These are phyloP conservation scores for Blepharisma undulans DNA, from an alignment of 169 alveolate genomes.

Conservation along the genomic window DNA sequence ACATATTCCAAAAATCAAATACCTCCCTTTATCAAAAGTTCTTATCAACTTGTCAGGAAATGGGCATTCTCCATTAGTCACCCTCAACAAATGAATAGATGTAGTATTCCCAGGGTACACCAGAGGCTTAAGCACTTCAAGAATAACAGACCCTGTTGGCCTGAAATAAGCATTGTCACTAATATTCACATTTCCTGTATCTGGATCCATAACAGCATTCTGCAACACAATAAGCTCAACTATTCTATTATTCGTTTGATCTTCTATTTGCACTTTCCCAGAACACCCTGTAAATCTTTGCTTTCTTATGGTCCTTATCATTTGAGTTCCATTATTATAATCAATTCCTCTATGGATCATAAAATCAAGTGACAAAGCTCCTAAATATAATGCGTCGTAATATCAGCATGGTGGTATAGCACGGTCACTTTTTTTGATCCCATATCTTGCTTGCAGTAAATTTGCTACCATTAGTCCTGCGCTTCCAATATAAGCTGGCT, in stretches of 20 bases:
- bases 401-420: background rate
- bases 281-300: slow-evolving; percentile 1
- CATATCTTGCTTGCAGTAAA: background rate
- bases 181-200: background rate
- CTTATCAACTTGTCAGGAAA: slow-evolving; percentile 1
- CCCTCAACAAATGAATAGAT: background rate
- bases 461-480: background rate
- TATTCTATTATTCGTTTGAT: slow-evolving; percentile 8
- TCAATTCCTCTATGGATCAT: background rate
- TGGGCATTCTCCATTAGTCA: slow-evolving; percentile 1
- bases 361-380: background rate
- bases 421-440: background rate
- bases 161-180: background rate
- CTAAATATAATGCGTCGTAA: background rate
- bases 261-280: slow-evolving; percentile 13
- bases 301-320: background rate
- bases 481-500: background rate
- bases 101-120: background rate
- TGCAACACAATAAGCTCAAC: background rate
- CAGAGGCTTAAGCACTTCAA: background rate
- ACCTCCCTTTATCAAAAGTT: background rate
- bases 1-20: background rate
- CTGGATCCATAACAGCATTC: background rate
- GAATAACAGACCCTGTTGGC: background rate
- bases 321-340: background rate